Evolutionary conservation across 305 asterid genomes (phyloP).

Genomic region (Fraxinus nigra): DNA sequence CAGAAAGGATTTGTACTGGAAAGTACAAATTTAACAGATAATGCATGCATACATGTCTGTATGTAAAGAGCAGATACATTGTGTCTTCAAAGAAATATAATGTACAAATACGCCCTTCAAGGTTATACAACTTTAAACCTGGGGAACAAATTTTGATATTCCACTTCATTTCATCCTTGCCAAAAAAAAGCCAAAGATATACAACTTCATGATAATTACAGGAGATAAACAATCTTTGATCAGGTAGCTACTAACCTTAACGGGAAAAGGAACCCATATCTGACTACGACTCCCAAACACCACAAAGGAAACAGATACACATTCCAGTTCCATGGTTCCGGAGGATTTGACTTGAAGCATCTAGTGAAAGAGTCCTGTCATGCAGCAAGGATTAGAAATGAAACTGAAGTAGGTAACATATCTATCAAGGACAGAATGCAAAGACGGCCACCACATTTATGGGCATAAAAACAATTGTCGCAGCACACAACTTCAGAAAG

Average conservation of each 20-base stretch:
- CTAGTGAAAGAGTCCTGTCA: constrained; percentile 89
- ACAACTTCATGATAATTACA: not conserved
- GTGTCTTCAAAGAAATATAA: not conserved
- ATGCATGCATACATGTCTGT: not conserved
- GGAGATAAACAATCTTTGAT: not conserved
- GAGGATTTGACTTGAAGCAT: constrained; percentile 95
- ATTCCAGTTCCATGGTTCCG: constrained; percentile 99
- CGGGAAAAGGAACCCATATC: constrained; percentile 90
- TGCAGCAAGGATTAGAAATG: not conserved
- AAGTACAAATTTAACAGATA: not conserved
- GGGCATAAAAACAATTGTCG: not conserved
- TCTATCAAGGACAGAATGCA: not conserved
- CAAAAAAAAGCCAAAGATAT: constrained; percentile 24
- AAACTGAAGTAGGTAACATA: not conserved
- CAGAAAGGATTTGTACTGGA: constrained; percentile 23
- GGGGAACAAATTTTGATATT: not conserved
- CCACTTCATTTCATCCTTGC: constrained; percentile 4
- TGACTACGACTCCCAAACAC: constrained; percentile 80
- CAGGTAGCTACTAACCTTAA: constrained; percentile 44
- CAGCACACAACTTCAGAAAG: not conserved
- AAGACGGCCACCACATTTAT: not conserved
- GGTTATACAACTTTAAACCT: not conserved
- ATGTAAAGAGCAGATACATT: constrained; percentile 13
- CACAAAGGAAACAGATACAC: constrained; percentile 92
- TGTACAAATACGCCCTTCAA: not conserved